These are phyloP conservation scores for Immersiella caudata DNA, from an alignment of 495 filamentous ascomycete genomes.

Conservation along the genomic window DNA sequence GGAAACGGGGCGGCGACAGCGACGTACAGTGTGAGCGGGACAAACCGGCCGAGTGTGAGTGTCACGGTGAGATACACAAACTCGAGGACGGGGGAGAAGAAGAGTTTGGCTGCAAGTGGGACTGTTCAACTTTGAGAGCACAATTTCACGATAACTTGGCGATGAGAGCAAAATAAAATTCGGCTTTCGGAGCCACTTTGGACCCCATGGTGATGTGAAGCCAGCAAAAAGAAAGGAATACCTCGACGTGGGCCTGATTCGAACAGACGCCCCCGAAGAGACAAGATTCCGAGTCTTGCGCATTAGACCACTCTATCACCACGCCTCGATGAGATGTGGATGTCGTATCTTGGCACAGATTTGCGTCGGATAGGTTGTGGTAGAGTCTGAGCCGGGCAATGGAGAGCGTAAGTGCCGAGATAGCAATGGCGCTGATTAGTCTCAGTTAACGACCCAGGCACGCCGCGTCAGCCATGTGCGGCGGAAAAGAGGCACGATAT, in stretches of 20 bases:
- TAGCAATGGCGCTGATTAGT: too few relatives aligned
- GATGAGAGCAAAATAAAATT: not conserved
- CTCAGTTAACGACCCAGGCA: too few relatives aligned
- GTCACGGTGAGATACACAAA: conserved; percentile 16
- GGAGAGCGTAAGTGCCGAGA: too few relatives aligned
- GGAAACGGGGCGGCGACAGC: not conserved
- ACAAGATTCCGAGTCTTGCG: not conserved
- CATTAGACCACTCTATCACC: not conserved
- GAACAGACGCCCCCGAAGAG: not conserved
- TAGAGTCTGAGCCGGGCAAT: not conserved
- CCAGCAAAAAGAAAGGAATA: not conserved
- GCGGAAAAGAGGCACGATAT: too few relatives aligned
- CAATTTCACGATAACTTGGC: too few relatives aligned
- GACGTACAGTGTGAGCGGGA: conserved; percentile 7
- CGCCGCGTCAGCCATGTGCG: too few relatives aligned
- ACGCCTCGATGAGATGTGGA: not conserved
- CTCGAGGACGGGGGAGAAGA: conserved; percentile 11
- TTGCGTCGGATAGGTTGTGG: not conserved
- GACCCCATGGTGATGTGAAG: not conserved
- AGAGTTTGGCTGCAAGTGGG: not conserved
- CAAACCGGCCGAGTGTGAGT: not conserved
- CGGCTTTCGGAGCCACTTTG: not conserved
- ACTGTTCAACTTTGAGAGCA: not conserved
- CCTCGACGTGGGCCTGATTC: not conserved
- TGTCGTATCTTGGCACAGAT: not conserved